These are phyloP conservation scores for Zancudomyces culisetae DNA, from an alignment of 371 early-diverging fungal species.

Conservation along the genomic window DNA sequence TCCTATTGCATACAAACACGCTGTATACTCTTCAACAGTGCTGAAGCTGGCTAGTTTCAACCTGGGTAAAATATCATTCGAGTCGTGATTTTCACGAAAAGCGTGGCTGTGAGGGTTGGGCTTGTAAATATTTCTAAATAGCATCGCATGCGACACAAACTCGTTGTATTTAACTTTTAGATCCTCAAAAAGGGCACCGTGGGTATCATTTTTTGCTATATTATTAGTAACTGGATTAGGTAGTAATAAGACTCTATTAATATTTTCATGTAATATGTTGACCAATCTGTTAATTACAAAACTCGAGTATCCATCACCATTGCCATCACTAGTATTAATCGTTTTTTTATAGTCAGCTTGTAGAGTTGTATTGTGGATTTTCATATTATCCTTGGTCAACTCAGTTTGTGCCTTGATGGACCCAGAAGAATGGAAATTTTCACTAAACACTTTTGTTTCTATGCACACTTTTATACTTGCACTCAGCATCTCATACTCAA, in stretches of 20 bases:
- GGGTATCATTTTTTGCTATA: not conserved
- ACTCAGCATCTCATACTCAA: not conserved
- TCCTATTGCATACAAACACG: too few species aligned
- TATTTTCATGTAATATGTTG: too few species aligned
- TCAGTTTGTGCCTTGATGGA: not conserved
- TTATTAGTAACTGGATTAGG: too few species aligned
- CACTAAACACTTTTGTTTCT: not conserved
- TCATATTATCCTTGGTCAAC: too few species aligned
- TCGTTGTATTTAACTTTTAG: not conserved
- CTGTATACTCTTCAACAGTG: not conserved
- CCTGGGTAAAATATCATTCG: too few species aligned
- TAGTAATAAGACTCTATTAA: too few species aligned
- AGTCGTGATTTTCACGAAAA: too few species aligned
- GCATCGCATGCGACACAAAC: not conserved
- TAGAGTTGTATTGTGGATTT: too few species aligned
- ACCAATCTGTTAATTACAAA: too few species aligned
- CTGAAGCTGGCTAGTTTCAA: not conserved
- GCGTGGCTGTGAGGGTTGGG: not conserved
- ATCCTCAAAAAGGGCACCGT: not conserved
- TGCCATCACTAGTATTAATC: too few species aligned
- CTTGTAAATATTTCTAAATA: not conserved
- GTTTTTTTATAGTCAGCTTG: too few species aligned
- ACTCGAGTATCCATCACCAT: not conserved
- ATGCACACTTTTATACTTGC: not conserved
- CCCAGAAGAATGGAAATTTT: not conserved